Evolutionary conservation across 2,329 filamentous ascomycete species (phyloP).

Genomic region (Sclerotinia subarctica): DNA sequence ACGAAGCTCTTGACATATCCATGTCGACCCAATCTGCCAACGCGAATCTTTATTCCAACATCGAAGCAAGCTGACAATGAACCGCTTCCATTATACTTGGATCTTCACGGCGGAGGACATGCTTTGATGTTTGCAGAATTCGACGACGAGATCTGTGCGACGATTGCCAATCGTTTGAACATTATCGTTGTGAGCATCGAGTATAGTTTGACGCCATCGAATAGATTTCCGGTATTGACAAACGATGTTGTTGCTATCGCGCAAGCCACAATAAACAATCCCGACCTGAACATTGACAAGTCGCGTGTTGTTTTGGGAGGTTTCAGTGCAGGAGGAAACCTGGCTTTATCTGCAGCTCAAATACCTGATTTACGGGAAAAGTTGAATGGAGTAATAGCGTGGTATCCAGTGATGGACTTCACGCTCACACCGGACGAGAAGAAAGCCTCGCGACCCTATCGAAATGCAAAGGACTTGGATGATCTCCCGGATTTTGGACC

Average conservation of each 20-base stretch:
- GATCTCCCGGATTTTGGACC: constrained; percentile 25
- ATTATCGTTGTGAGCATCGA: constrained; percentile 48
- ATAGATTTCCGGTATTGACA: constrained; percentile 45
- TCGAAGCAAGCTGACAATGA: constrained; percentile 38
- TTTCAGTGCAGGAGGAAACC: constrained; percentile 52
- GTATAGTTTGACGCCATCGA: constrained; percentile 48
- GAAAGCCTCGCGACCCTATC: constrained; percentile 37
- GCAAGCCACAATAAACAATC: constrained; percentile 44
- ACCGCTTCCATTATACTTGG: constrained; percentile 45
- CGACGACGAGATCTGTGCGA: constrained; percentile 48
- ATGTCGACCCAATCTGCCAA: constrained; percentile 32
- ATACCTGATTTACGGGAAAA: constrained; percentile 38
- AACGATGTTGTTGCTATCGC: constrained; percentile 47
- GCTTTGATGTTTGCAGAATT: constrained; percentile 44
- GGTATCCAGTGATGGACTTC: constrained; percentile 48
- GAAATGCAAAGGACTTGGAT: constrained; percentile 29
- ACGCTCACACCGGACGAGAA: constrained; percentile 38
- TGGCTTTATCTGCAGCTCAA: constrained; percentile 45
- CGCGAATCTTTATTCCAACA: constrained; percentile 44
- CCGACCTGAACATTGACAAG: constrained; percentile 46
- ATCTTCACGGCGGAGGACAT: constrained; percentile 53
- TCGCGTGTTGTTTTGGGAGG: constrained; percentile 45
- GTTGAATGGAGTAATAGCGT: constrained; percentile 42
- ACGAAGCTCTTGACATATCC: constrained; percentile 26
- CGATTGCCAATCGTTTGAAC: constrained; percentile 42